These are phyloP conservation scores for Linum trigynum DNA, from an alignment of 345 rosid species.

Conservation along the genomic window DNA sequence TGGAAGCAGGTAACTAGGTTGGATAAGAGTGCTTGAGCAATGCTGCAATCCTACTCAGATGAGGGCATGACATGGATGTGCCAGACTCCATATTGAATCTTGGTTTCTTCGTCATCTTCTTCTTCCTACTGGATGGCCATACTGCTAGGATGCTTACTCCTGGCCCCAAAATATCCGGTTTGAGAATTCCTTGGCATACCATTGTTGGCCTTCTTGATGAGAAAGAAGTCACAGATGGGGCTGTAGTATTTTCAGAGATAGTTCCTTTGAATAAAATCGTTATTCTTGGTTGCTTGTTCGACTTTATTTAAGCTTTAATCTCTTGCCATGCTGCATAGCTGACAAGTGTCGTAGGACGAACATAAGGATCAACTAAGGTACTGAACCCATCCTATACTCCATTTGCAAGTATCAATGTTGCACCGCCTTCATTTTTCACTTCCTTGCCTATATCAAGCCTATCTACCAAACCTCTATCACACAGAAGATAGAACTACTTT, in stretches of 20 bases:
- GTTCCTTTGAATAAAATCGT: conserved; percentile 4
- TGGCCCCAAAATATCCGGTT: conserved; percentile 21
- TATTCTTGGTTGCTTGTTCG: background rate
- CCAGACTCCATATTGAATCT: background rate
- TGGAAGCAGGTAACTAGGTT: conserved; percentile 1
- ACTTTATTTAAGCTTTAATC: conserved; percentile 4
- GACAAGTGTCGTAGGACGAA: background rate
- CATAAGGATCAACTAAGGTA: background rate
- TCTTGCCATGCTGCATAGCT: background rate
- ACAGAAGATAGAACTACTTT: background rate
- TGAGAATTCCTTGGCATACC: conserved; percentile 21
- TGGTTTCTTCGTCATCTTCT: background rate
- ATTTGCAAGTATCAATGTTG: background rate
- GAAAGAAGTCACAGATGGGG: conserved; percentile 1
- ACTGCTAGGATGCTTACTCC: conserved; percentile 4
- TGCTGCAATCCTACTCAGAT: background rate
- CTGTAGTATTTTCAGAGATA: background rate
- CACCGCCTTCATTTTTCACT: background rate
- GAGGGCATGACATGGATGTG: conserved; percentile 2
- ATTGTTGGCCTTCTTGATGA: conserved; percentile 6
- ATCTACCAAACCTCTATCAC: background rate
- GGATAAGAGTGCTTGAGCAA: background rate
- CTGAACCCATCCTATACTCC: background rate
- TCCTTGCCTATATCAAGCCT: conserved; percentile 4
- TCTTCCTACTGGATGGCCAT: background rate